phyloP scores from a whole-genome alignment of 352 stramenopile genomes.

The Phytophthora litchii region DNA sequence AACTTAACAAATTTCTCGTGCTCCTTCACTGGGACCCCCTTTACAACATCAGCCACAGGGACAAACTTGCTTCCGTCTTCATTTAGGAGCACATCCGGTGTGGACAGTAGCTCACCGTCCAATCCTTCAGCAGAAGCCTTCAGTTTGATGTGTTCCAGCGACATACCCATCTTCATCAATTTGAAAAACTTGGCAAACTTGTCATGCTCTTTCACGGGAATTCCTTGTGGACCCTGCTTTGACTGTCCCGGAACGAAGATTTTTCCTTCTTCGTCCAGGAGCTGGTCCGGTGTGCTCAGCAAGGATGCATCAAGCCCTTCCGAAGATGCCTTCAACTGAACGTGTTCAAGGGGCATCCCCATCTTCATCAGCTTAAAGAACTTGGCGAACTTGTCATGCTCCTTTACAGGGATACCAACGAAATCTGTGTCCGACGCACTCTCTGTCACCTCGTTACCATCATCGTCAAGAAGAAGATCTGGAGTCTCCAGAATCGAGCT shows the following conservation, averaged over 20 bases:
- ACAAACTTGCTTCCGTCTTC: conserved; percentile 59
- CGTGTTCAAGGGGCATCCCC: conserved; percentile 86
- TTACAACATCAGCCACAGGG: conserved; percentile 14
- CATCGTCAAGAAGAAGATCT: conserved; percentile 64
- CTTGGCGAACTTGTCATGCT: conserved; percentile 92
- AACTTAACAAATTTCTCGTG: conserved; percentile 89
- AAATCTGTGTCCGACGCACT: conserved; percentile 21
- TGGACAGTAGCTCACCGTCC: conserved; percentile 87
- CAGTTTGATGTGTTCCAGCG: conserved; percentile 76
- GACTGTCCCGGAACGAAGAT: conserved; percentile 34
- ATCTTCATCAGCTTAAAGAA: conserved; percentile 96
- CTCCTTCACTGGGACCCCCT: conserved; percentile 71
- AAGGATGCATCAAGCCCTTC: conserved; percentile 62
- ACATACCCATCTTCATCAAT: conserved; percentile 86
- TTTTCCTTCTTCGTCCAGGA: conserved; percentile 62
- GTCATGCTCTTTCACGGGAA: conserved; percentile 66
- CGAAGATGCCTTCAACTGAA: conserved; percentile 87
- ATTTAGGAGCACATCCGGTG: conserved; percentile 60
- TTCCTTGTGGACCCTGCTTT: conserved; percentile 31
- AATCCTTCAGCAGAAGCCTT: conserved; percentile 87
- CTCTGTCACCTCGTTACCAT: conserved; percentile 63
- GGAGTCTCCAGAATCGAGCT: conserved; percentile 81
- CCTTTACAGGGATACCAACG: conserved; percentile 65
- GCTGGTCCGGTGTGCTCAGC: conserved; percentile 59
- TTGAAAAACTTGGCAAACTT: conserved; percentile 85